Evolutionary conservation across 371 early-diverging fungal genomes (phyloP).

Genomic region (Mucor piriformis): DNA sequence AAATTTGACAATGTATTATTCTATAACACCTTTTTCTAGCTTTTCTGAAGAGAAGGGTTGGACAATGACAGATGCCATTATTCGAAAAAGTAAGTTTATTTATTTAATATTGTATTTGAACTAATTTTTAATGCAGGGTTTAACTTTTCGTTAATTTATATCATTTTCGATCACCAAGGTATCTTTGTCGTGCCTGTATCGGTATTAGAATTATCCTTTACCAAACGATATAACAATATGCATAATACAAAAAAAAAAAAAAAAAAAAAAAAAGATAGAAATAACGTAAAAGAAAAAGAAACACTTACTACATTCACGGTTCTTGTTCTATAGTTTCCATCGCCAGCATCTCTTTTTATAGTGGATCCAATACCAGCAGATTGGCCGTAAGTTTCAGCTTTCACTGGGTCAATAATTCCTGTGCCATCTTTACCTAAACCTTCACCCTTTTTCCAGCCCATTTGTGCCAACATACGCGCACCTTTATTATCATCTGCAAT

Average conservation of each 20-base stretch:
- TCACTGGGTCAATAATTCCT: conserved; percentile 47
- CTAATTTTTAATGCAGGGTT: too few relatives aligned
- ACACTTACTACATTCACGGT: conserved; percentile 22
- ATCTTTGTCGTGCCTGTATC: background rate
- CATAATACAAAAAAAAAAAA: background rate
- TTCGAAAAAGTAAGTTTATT: too few relatives aligned
- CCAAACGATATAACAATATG: background rate
- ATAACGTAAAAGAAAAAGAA: too few relatives aligned
- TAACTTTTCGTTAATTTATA: too few relatives aligned
- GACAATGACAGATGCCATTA: too few relatives aligned
- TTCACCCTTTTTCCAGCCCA: conserved; percentile 54
- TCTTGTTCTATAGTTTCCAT: conserved; percentile 15
- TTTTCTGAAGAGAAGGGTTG: too few relatives aligned
- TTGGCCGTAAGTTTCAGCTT: conserved; percentile 45
- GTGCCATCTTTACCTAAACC: conserved; percentile 45
- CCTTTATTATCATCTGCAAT: conserved; percentile 46
- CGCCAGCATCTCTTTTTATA: conserved; percentile 9
- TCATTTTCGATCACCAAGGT: background rate
- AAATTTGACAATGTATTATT: too few relatives aligned
- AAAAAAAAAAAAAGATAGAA: background rate
- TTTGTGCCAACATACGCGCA: conserved; percentile 43
- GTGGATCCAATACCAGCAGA: conserved; percentile 36
- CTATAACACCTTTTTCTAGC: too few relatives aligned
- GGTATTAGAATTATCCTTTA: background rate
- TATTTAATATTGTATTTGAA: too few relatives aligned